Base-by-base conservation (phyloP, 371 early-diverging fungal genomes). In the Syncephalastrum monosporum region DNA sequence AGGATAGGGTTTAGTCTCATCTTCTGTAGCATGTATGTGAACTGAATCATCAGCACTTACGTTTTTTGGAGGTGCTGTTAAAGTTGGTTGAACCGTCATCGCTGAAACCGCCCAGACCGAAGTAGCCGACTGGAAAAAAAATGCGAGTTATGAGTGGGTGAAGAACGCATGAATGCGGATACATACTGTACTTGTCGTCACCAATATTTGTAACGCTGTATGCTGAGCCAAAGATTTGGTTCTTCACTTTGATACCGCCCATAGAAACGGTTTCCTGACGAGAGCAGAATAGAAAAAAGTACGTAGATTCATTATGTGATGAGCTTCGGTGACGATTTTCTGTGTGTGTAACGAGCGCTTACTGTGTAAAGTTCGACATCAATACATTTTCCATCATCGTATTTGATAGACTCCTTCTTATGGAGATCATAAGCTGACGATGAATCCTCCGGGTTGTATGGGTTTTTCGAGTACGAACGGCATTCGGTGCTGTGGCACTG, bases 401-500 rank as follows among this genome's bases (percentile, higher is more conserved):
- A 77, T 47, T 62, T 68, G 50, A 76, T 66, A 5, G 70, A 70
- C 43, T 57, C 50, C 48, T 76, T 72, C 50, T 68, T 61, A 42
- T 76, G 63, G 21, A 76, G 65, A 16, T 70, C 55, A 16, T 66
- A 67, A 19, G 78, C 66, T 19, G 75, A 67, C 5, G 63, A 56
- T n/a, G 78, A 77, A 29, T 61, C 21, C 13, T 61, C 57, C 14
- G 69, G 44, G 54, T 72, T 61, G 44, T 70, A 77, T 15, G 67
- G 62, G 44, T 60, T 42, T 24, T 59, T 49, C 5, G 65, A 53
- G 47, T 63, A 59, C 42, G 65, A 47, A 42, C 63, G 56, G 54
- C 76, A 76, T 54, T 60, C 64, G 57, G 48, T 50, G 33, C 67
- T 70, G 59, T 69, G 71, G 43, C 76, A 76, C 73, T 75, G 68